Conservation (phyloP, 495 filamentous ascomycete species). For the Gamarada debralockiae region DNA sequence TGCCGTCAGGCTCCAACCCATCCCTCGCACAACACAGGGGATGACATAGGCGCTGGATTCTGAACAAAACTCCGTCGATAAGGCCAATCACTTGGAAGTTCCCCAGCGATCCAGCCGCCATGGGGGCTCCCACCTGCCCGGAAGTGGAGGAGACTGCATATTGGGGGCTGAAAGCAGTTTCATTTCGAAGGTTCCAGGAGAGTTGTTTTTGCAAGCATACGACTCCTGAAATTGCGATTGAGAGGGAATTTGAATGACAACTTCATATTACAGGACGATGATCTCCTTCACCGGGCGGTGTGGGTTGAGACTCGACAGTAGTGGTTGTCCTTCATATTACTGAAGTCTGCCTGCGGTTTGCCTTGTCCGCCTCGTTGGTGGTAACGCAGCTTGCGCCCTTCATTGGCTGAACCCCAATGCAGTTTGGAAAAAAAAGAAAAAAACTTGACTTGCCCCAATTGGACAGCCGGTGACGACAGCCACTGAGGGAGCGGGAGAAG, state of each 20-base stretch:
- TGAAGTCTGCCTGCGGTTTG: neutral
- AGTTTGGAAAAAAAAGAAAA: neutral
- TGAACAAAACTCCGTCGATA: neutral
- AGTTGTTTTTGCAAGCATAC: neutral
- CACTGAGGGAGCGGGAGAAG: too few species aligned
- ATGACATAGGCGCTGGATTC: too few species aligned
- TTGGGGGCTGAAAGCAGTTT: neutral
- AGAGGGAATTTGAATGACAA: neutral
- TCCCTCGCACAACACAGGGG: neutral
- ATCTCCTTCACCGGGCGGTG: neutral
- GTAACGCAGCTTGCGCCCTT: neutral
- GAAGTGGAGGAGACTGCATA: neutral
- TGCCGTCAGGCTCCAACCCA: neutral
- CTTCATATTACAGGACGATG: neutral
- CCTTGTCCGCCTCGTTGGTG: conserved; percentile 11
- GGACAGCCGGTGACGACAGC: too few species aligned
- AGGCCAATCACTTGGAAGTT: neutral
- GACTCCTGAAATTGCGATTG: neutral
- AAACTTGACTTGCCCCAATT: neutral
- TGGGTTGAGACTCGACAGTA: neutral
- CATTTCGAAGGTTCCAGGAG: neutral
- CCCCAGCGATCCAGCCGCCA: neutral
- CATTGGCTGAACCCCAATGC: neutral
- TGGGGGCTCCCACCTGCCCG: neutral
- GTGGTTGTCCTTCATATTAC: too few species aligned